Conservation (phyloP, 306 rosid genomes). For the Begonia peltatifolia region DNA sequence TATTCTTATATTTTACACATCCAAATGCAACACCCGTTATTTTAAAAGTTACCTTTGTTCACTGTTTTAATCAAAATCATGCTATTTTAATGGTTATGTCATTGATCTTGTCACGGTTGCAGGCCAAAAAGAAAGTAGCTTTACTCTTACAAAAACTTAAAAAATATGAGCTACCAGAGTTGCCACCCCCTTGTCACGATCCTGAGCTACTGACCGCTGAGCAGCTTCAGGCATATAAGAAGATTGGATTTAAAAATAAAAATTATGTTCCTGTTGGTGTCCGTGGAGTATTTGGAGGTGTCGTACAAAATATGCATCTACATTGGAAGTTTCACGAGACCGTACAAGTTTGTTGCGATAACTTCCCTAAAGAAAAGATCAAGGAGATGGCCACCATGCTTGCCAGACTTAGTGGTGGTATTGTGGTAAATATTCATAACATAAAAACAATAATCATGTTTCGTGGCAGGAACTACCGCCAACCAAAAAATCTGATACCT, state of each 20-base stretch:
- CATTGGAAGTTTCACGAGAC: constrained; percentile 99
- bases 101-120: constrained; percentile 15
- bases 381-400: constrained; percentile 96
- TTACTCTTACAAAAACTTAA: constrained; percentile 80
- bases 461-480: constrained; percentile 94
- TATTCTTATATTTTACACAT: too few species aligned
- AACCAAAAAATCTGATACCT: constrained; percentile 90
- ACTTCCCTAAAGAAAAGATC: constrained; percentile 89
- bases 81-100: not conserved
- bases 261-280: constrained; percentile 97
- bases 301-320: constrained; percentile 97
- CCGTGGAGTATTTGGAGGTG: constrained; percentile 99
- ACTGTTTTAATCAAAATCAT: too few species aligned
- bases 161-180: constrained; percentile 89
- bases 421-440: constrained; percentile 68
- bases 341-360: constrained; percentile 96
- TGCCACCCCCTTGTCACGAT: constrained; percentile 80
- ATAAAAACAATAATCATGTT: constrained; percentile 95
- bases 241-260: constrained; percentile 83
- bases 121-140: constrained; percentile 98
- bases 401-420: constrained; percentile 94
- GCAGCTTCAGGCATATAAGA: constrained; percentile 81
- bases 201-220: constrained; percentile 82
- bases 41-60: too few species aligned
- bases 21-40: too few species aligned